Base-by-base conservation (phyloP, 805 yeast genomes). In the Metschnikowia lochheadii region DNA sequence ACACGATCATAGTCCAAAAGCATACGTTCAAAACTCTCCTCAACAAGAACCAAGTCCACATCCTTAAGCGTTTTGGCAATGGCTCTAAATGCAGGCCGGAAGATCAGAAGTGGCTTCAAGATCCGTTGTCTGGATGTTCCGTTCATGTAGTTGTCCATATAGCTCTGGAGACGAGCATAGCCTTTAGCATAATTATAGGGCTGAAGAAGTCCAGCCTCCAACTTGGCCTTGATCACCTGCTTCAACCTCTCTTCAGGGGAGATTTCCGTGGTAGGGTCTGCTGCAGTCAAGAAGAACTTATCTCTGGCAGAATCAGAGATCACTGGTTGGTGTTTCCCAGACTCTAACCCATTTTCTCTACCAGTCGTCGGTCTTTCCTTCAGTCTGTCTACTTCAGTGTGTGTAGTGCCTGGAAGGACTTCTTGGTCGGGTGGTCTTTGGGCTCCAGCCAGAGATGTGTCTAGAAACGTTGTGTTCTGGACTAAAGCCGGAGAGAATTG, bases 141-240 rank as follows among this genome's bases (percentile, higher is more conserved):
- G 49, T 87, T 85, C 97, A 92, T 91, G 66, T 89, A 86, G 58
- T 83, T 85, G 65, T 91, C 96, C 96, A 92, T 89, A 68, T 90
- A 92, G 48, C 81, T 78, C 65, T 90, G 96, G 51, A 92, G 68
- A 32, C 97, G 72, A 2, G 95, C 95, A 64, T 92, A 92, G 0
- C 98, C 98, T 59, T 85, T 83, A 1, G 96, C 97, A 63, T 92
- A 92, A 65, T 92, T 88, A 67, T 90, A 92, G 0, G 98, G 98
- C 63, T 86, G 89, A 35, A 92, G 70, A 40, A 92, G 75, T 0
- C 98, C 98, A 0, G 98, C 98, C 64, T 89, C 96, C 40, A 91
- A 70, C 62, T 92, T 92, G 15, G 98, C 98, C 62, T 88, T 87
- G 61, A 92, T 91, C 10, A 92, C 97, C 63, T 90, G 95, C 62